A percentile compares a stretch with the other conserved stretches of the same genome.
Evolutionary conservation across 192 early-diverging fungal genomes (phyloP).

Genomic region (Coemansia sp.): DNA sequence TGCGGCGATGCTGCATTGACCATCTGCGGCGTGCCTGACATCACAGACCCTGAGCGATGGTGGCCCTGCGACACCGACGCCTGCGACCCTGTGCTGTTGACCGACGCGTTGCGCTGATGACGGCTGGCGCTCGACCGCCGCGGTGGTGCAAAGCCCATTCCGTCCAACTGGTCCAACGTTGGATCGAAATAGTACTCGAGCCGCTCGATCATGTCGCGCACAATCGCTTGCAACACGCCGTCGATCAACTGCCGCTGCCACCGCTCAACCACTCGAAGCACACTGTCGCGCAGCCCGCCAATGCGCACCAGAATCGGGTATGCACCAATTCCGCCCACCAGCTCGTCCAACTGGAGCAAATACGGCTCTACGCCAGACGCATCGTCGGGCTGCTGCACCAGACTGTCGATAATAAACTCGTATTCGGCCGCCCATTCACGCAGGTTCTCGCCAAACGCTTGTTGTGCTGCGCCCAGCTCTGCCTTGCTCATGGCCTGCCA

Average conservation of each 20-base stretch:
- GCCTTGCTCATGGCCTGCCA: conserved; percentile 44
- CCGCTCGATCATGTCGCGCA: conserved; percentile 47
- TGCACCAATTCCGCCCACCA: conserved; percentile 14
- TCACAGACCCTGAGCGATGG: conserved; percentile 25
- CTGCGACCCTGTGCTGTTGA: conserved; percentile 30
- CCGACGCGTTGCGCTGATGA: conserved; percentile 37
- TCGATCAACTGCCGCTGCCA: conserved; percentile 46
- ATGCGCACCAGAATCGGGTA: conserved; percentile 42
- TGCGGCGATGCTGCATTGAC: conserved; percentile 9
- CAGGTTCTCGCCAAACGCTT: conserved; percentile 23
- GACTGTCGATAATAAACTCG: conserved; percentile 42
- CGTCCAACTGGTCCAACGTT: conserved; percentile 14
- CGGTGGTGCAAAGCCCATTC: not conserved
- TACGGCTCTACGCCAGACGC: conserved; percentile 15
- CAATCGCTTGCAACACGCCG: conserved; percentile 25
- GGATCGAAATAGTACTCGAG: conserved; percentile 53
- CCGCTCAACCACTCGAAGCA: conserved; percentile 23
- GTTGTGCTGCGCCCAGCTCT: conserved; percentile 32
- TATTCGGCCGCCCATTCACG: conserved; percentile 42
- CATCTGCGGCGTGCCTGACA: conserved; percentile 20
- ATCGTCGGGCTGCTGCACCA: conserved; percentile 42
- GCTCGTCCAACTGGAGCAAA: conserved; percentile 34
- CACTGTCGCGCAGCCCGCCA: conserved; percentile 36
- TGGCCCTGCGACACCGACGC: conserved; percentile 16
- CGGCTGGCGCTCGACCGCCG: conserved; percentile 30